These are phyloP conservation scores for Ensete ventricosum DNA, from an alignment of 176 grass and related monocot genomes.

Conservation along the genomic window DNA sequence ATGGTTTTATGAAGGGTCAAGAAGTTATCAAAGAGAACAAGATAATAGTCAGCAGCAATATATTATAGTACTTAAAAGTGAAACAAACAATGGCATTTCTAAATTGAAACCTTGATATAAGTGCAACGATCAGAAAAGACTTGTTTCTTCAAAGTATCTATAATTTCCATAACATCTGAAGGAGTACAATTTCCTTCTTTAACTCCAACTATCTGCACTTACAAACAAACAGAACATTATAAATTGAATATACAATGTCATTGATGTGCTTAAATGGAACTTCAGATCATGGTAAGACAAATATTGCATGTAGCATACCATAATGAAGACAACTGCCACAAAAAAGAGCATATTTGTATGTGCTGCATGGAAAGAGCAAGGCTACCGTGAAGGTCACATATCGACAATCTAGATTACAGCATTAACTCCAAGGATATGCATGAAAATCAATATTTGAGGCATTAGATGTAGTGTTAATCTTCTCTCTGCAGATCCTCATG, in stretches of 20 bases:
- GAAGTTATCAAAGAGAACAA: slow-evolving; percentile 1
- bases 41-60: slow-evolving; percentile 7
- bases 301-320: neutral
- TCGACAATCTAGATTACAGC: neutral
- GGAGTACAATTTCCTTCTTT: slow-evolving; percentile 35
- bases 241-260: neutral
- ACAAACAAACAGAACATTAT: slow-evolving; percentile 4
- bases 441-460: neutral
- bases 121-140: slow-evolving; percentile 37
- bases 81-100: slow-evolving; percentile 4
- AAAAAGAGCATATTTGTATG: neutral
- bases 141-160: slow-evolving; percentile 72
- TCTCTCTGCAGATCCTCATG: too few species aligned
- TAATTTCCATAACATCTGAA: slow-evolving; percentile 33
- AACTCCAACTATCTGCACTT: slow-evolving; percentile 14
- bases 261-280: neutral
- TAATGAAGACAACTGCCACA: neutral
- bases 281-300: neutral
- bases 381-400: neutral
- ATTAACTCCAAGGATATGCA: neutral
- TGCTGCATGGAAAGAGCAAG: neutral
- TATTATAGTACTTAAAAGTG: neutral
- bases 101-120: slow-evolving; percentile 65
- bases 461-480: neutral
- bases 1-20: neutral